These are phyloP conservation scores for peach (Prunus persica) DNA, from an alignment of 306 rosid genomes.

Conservation along the genomic window Prunus_persica_NCBIv2 NC_034016.1:4686001-4686500, in stretches of 20 bases:
- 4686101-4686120: background rate
- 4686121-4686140: constrained; percentile 49
- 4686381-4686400: background rate
- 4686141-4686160: constrained; percentile 45
- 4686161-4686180: constrained; percentile 85
- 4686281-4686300: too few species aligned
- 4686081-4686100: background rate
- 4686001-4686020: background rate
- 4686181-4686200: constrained; percentile 92
- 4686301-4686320: too few species aligned
- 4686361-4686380: too few species aligned
- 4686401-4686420: background rate
- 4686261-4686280: too few species aligned
- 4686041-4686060: background rate
- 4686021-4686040: background rate
- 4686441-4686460: background rate
- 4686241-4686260: background rate
- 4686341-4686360: too few species aligned
- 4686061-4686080: background rate
- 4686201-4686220: constrained; percentile 23
- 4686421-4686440: background rate
- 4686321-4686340: too few species aligned
- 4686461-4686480: background rate
- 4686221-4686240: background rate
- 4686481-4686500: background rate